A percentile compares a stretch with the other conserved stretches of the same genome.
phyloP scores from a whole-genome alignment of 225 moss, liverwort and hornwort genomes.

The Antitrichia curtipendula region DNA sequence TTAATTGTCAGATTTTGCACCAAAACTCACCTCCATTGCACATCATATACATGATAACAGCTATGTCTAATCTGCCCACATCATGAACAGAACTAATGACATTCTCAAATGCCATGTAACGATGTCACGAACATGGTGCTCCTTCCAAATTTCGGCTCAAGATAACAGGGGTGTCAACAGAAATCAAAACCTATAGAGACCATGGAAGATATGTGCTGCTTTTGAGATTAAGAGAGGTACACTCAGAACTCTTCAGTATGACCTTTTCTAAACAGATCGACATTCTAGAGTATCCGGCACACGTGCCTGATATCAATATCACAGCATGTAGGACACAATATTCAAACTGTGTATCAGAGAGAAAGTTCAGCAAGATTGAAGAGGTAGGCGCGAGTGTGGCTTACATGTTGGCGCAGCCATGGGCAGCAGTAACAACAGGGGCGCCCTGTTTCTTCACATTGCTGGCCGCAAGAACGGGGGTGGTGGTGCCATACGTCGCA shows the following conservation, averaged over 20 bases:
- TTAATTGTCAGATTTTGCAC: background rate
- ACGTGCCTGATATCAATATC: background rate
- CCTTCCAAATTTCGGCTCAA: no score
- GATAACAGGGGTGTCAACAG: background rate
- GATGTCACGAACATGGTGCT: no score
- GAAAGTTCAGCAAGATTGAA: no score
- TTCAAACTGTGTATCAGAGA: no score
- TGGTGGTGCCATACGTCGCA: constrained; percentile 30
- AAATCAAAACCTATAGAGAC: background rate
- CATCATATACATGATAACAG: background rate
- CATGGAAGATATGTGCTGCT: background rate
- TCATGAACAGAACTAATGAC: no score
- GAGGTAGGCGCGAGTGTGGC: background rate
- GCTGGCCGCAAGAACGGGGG: constrained; percentile 8
- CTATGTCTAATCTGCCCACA: background rate
- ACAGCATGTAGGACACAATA: background rate
- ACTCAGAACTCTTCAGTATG: background rate
- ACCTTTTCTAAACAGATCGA: background rate
- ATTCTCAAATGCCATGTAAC: no score
- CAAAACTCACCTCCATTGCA: no score
- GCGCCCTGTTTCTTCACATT: background rate
- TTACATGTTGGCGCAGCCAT: constrained; percentile 40
- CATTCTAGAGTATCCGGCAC: no score
- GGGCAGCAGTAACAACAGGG: background rate
- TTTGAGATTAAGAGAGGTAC: no score